These are phyloP conservation scores for Coprinopsis sp. DNA, from an alignment of 768 basidiomycete genomes.

Conservation along the genomic window DNA sequence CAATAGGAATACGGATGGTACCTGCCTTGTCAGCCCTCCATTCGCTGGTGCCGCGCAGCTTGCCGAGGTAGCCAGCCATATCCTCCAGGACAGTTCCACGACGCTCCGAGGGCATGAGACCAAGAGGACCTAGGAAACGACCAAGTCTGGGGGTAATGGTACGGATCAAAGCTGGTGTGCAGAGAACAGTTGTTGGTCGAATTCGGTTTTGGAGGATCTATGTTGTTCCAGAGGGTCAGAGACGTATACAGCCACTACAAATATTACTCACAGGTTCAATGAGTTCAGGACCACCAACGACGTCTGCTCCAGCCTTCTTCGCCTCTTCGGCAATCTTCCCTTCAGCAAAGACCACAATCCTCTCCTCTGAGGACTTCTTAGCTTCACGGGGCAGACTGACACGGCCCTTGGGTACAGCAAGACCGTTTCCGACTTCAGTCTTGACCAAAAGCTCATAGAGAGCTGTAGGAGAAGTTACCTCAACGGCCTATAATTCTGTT, in stretches of 20 bases:
- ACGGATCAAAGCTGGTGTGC: conserved; percentile 73
- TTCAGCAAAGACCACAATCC: conserved; percentile 91
- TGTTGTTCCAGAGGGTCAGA: not conserved
- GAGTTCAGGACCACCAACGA: conserved; percentile 87
- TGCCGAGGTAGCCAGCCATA: conserved; percentile 73
- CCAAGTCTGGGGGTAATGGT: conserved; percentile 76
- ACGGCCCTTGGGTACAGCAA: conserved; percentile 85
- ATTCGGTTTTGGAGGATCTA: conserved; percentile 74
- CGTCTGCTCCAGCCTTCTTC: conserved; percentile 79
- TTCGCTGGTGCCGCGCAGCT: conserved; percentile 77
- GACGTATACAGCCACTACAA: not conserved
- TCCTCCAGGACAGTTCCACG: conserved; percentile 94
- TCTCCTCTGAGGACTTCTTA: conserved; percentile 64
- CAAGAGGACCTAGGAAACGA: conserved; percentile 79
- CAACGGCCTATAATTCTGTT: conserved; percentile 58
- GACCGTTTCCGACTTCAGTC: conserved; percentile 72
- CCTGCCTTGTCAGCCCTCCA: conserved; percentile 92
- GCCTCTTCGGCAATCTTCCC: conserved; percentile 80
- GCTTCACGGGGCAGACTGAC: conserved; percentile 80
- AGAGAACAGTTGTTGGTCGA: conserved; percentile 79
- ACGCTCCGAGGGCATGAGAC: conserved; percentile 92
- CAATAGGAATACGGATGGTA: conserved; percentile 78
- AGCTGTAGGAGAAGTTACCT: conserved; percentile 70
- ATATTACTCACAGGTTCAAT: conserved; percentile 69
- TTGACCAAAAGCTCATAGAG: conserved; percentile 80